Base-by-base conservation (phyloP, 106 monocot genomes). In the Platanthera zijinensis region DNA sequence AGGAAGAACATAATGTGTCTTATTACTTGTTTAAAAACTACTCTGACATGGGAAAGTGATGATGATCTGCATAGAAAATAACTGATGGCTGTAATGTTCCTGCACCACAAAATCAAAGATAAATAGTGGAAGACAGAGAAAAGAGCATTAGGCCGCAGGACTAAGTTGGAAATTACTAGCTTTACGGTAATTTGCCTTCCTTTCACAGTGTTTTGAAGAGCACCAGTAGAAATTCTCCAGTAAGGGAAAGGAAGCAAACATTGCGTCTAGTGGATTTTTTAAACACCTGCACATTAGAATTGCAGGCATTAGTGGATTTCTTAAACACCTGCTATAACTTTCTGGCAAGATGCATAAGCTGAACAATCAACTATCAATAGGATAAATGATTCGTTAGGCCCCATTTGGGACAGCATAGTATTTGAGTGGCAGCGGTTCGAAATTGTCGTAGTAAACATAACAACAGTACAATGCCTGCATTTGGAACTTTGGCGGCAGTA, bases 161-260 rank as follows among this genome's bases (percentile, higher is more conserved):
- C 2, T 0, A 56, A 14, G 56, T 74, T 74, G 61, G 74, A 73
- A 71, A 76, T 79, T 87, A 84, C 87, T 30, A 9, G 32, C 67
- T 28, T 68, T 54, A 46, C 76, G 51, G 47, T 6, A 30, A 52
- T 62, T 53, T 9, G 72, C 52, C 52, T 70, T 63, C 57, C 5
- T 70, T 63, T 77, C 75, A 25, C 70, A 83, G 50, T 50, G 64
- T 30, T 75, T 70, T 12, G 78, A 68, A 62, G 75, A 80, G 22
- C 61, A 73, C 77, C 50, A 78, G 50, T 15, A 84, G 68, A 73
- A 77, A 76, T 52, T 80, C 52, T 77, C 50, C 22, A 70, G 69
- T 17, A 80, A 74, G 11, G 74, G 53, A 17, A 85, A 74, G 25
- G 81, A 78, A 73, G 63, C 63, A 63, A 25, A n/a, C 63, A 63